Evolutionary conservation across 768 basidiomycete genomes (phyloP).

Genomic region (Leccinum arenicola): DNA sequence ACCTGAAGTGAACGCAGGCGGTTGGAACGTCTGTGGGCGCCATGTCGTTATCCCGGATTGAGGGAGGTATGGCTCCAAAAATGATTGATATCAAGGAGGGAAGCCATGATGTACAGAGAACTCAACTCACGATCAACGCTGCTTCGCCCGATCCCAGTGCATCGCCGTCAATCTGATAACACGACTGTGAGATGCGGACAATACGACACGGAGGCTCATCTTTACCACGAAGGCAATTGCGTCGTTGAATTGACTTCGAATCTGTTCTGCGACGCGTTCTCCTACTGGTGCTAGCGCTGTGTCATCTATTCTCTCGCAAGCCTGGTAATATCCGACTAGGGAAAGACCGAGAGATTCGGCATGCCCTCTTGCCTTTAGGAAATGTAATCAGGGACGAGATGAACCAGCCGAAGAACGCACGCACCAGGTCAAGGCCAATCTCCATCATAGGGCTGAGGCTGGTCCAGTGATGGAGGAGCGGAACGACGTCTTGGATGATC

Average conservation of each 20-base stretch:
- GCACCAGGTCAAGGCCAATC: conserved; percentile 73
- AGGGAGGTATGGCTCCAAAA: conserved; percentile 49
- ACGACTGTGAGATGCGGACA: conserved; percentile 6
- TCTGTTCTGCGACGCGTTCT: conserved; percentile 56
- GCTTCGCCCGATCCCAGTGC: conserved; percentile 49
- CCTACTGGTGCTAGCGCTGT: conserved; percentile 61
- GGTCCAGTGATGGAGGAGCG: conserved; percentile 84
- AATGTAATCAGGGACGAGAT: neutral
- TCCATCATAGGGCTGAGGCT: conserved; percentile 85
- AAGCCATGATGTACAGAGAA: neutral
- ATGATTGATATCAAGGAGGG: conserved; percentile 8
- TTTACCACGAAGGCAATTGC: conserved; percentile 73
- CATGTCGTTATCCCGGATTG: conserved; percentile 40
- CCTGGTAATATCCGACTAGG: conserved; percentile 77
- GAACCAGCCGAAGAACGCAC: conserved; percentile 21
- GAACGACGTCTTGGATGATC: conserved; percentile 62
- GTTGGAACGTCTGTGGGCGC: conserved; percentile 42
- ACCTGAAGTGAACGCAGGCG: conserved; percentile 42
- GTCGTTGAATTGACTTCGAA: conserved; percentile 52
- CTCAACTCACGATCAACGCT: conserved; percentile 55
- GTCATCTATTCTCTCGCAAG: conserved; percentile 62
- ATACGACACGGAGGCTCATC: neutral
- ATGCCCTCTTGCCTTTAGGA: conserved; percentile 52
- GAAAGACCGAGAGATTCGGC: conserved; percentile 51
- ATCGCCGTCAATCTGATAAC: conserved; percentile 56